Percentiles rank a stretch among this genome's conserved stretches.
Evolutionary conservation across 2,329 filamentous ascomycete species (phyloP).

Genomic region (Bipolaris zeicola): DNA sequence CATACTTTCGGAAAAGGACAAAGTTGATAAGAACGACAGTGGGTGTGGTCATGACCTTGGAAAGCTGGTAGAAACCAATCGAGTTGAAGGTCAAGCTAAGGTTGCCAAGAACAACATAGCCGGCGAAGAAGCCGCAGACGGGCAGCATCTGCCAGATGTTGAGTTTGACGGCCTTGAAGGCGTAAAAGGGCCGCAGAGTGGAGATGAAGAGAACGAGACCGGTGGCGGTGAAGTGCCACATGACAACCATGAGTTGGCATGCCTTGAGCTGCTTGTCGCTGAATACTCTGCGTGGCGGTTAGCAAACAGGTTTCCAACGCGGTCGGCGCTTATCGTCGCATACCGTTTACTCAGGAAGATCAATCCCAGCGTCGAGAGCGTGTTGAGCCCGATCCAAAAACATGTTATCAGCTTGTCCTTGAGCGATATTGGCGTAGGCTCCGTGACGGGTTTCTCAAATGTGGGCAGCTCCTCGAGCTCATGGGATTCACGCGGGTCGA

Average conservation of each 20-base stretch:
- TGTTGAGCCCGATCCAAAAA: conserved; percentile 53
- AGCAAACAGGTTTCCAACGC: conserved; percentile 26
- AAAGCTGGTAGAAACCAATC: conserved; percentile 56
- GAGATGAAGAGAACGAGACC: conserved; percentile 52
- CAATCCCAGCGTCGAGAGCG: conserved; percentile 50
- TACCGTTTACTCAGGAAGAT: conserved; percentile 56
- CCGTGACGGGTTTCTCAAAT: conserved; percentile 36
- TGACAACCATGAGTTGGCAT: conserved; percentile 55
- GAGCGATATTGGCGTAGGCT: conserved; percentile 35
- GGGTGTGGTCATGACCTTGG: conserved; percentile 57
- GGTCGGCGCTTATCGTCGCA: conserved; percentile 5
- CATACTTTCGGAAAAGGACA: conserved; percentile 50
- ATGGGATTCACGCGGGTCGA: conserved; percentile 43
- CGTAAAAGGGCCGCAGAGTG: conserved; percentile 50
- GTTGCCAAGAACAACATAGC: conserved; percentile 55
- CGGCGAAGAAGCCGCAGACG: conserved; percentile 55
- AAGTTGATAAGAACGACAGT: conserved; percentile 55
- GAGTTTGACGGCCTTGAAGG: conserved; percentile 53
- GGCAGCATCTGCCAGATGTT: conserved; percentile 54
- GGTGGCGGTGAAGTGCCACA: conserved; percentile 56
- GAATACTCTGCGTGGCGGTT: conserved; percentile 48
- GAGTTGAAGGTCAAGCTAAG: conserved; percentile 55
- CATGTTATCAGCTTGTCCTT: conserved; percentile 48
- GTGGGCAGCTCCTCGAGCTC: conserved; percentile 44
- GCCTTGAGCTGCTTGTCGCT: conserved; percentile 52